These are phyloP conservation scores for Mycosphaerella sp. DNA, from an alignment of 2,329 filamentous ascomycete species.

Conservation along the genomic window DNA sequence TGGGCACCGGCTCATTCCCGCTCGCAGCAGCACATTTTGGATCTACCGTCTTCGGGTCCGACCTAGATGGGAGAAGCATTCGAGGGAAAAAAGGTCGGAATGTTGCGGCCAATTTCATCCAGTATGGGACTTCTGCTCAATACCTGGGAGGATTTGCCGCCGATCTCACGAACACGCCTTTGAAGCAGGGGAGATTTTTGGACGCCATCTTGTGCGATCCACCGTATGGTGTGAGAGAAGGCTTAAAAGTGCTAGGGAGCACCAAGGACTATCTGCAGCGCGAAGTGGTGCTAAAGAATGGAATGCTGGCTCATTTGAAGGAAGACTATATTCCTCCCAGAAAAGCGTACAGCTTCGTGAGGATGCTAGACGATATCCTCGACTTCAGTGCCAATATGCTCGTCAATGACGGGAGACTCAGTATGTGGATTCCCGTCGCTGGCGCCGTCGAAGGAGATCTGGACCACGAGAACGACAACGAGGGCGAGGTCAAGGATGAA, in stretches of 20 bases:
- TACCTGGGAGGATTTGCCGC: conserved; percentile 76
- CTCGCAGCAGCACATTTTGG: conserved; percentile 88
- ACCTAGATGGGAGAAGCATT: conserved; percentile 88
- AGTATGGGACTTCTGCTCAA: conserved; percentile 62
- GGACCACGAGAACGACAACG: conserved; percentile 46
- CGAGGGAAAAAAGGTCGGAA: conserved; percentile 57
- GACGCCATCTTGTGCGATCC: conserved; percentile 95
- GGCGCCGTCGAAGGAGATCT: conserved; percentile 48
- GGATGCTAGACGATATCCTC: conserved; percentile 85
- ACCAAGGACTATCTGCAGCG: conserved; percentile 51
- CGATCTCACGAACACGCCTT: conserved; percentile 80
- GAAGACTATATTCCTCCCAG: conserved; percentile 77
- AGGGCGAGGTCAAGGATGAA: conserved; percentile 24
- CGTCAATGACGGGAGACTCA: conserved; percentile 70
- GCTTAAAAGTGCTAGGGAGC: conserved; percentile 76
- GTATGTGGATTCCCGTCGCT: conserved; percentile 96
- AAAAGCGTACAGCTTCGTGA: conserved; percentile 82
- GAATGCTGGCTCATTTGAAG: conserved; percentile 62
- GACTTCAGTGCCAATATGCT: conserved; percentile 71
- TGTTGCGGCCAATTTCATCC: conserved; percentile 69
- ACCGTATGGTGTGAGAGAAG: conserved; percentile 91
- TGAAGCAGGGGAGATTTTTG: conserved; percentile 54
- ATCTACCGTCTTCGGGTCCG: conserved; percentile 73
- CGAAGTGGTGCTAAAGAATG: conserved; percentile 59
- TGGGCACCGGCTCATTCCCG: conserved; percentile 89